phyloP scores from a whole-genome alignment of 23 red algal species.

The Gracilaria vermiculophylla region DNA sequence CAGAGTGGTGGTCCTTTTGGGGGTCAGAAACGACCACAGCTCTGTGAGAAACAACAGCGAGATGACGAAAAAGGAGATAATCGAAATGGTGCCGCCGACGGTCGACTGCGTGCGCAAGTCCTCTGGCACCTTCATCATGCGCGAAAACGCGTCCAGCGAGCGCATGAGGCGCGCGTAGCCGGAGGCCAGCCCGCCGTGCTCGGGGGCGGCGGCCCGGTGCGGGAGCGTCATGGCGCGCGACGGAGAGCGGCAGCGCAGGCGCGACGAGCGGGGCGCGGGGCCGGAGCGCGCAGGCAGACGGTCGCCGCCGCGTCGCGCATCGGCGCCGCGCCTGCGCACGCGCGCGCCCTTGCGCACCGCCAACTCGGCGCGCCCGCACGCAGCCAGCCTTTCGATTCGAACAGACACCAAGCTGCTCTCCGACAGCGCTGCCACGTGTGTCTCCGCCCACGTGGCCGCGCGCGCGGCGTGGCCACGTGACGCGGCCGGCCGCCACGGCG shows the following conservation, averaged over 20 bases:
- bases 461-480: background rate
- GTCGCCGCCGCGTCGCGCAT: background rate
- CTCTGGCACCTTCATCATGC: conserved; percentile 83
- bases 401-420: conserved; percentile 10
- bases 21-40: conserved; percentile 53
- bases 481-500: background rate
- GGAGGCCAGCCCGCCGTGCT: background rate
- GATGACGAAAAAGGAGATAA: conserved; percentile 74
- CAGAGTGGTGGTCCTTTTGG: conserved; percentile 44
- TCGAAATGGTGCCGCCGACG: conserved; percentile 71
- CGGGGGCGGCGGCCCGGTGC: background rate
- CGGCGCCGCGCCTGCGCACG: too few relatives aligned
- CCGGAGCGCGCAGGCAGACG: background rate
- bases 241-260: background rate
- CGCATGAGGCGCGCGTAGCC: conserved; percentile 52
- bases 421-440: too few relatives aligned
- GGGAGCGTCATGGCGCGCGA: background rate
- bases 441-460: too few relatives aligned
- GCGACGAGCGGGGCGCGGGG: background rate
- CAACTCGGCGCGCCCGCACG: too few relatives aligned
- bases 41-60: conserved; percentile 78
- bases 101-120: conserved; percentile 83
- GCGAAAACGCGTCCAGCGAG: conserved; percentile 83
- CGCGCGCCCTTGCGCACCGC: too few relatives aligned
- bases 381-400: conserved; percentile 2